These are phyloP conservation scores for Pseudonitzschia multistriata DNA, from an alignment of 108 stramenopile species.

Conservation along the genomic window DNA sequence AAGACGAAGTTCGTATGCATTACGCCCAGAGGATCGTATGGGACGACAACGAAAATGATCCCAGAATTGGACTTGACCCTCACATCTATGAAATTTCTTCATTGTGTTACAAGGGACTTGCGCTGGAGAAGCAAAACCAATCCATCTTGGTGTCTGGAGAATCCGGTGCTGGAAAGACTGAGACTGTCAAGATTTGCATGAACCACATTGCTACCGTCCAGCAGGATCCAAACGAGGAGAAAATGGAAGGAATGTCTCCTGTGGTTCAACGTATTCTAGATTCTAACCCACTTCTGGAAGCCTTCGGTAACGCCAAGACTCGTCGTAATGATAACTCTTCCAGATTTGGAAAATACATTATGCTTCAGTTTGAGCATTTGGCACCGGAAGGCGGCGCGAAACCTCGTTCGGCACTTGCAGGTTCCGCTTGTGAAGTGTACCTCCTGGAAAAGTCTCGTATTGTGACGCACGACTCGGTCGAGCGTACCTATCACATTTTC, in stretches of 20 bases:
- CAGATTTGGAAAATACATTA: constrained; percentile 79
- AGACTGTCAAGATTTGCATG: constrained; percentile 88
- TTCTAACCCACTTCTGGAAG: constrained; percentile 83
- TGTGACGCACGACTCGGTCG: constrained; percentile 71
- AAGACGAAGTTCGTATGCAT: constrained; percentile 53
- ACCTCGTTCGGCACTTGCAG: constrained; percentile 58
- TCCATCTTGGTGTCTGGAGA: constrained; percentile 82
- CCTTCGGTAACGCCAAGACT: constrained; percentile 88
- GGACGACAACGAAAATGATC: constrained; percentile 33
- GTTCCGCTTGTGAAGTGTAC: constrained; percentile 79
- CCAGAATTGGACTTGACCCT: constrained; percentile 37
- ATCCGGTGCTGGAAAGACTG: constrained; percentile 87
- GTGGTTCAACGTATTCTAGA: constrained; percentile 60
- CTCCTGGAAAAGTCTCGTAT: constrained; percentile 98
- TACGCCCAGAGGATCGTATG: constrained; percentile 71
- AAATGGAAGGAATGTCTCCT: constrained; percentile 37
- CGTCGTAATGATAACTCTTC: constrained; percentile 83
- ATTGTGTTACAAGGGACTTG: constrained; percentile 65
- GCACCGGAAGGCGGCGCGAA: constrained; percentile 32
- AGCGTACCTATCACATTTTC: constrained; percentile 98
- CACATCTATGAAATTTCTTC: constrained; percentile 74
- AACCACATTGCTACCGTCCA: constrained; percentile 79
- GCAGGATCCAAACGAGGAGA: constrained; percentile 36
- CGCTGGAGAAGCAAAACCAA: constrained; percentile 54
- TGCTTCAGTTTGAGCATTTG: constrained; percentile 63